These are phyloP conservation scores for Fusarium caatingaense DNA, from an alignment of 2,329 filamentous ascomycete genomes.

Conservation along the genomic window DNA sequence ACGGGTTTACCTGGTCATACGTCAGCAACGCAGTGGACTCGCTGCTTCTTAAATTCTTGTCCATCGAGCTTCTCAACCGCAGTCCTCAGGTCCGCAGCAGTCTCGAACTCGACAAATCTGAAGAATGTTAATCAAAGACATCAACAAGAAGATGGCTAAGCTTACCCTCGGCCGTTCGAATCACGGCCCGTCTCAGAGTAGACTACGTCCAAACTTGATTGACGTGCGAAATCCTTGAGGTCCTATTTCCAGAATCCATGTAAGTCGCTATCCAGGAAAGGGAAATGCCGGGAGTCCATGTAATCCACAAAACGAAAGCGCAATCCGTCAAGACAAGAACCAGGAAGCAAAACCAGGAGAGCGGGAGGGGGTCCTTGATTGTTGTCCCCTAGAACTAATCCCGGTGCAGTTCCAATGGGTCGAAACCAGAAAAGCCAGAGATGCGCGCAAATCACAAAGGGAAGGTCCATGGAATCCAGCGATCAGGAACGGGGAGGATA, in stretches of 20 bases:
- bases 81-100: constrained; percentile 85
- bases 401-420: constrained; percentile 44
- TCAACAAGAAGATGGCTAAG: constrained; percentile 37
- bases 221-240: constrained; percentile 98
- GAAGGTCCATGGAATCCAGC: constrained; percentile 57
- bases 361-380: constrained; percentile 44
- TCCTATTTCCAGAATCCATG: constrained; percentile 88
- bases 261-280: constrained; percentile 77
- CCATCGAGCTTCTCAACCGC: constrained; percentile 96
- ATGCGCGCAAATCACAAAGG: constrained; percentile 48
- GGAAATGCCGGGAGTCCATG: constrained; percentile 49
- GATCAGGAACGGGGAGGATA: constrained; percentile 68
- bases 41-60: constrained; percentile 90
- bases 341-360: constrained; percentile 44
- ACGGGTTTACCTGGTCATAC: constrained; percentile 59
- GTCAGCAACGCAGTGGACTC: constrained; percentile 87
- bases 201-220: constrained; percentile 96
- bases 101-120: constrained; percentile 98
- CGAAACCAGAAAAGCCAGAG: constrained; percentile 48
- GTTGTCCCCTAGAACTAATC: constrained; percentile 46
- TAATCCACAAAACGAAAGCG: constrained; percentile 52
- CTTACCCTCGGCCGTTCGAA: constrained; percentile 86
- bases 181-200: constrained; percentile 82
- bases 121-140: constrained; percentile 19
- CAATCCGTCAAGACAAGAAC: constrained; percentile 55